Evolutionary conservation across 2,329 filamentous ascomycete species (phyloP).

Genomic region (Aspergillus alliaceus): DNA sequence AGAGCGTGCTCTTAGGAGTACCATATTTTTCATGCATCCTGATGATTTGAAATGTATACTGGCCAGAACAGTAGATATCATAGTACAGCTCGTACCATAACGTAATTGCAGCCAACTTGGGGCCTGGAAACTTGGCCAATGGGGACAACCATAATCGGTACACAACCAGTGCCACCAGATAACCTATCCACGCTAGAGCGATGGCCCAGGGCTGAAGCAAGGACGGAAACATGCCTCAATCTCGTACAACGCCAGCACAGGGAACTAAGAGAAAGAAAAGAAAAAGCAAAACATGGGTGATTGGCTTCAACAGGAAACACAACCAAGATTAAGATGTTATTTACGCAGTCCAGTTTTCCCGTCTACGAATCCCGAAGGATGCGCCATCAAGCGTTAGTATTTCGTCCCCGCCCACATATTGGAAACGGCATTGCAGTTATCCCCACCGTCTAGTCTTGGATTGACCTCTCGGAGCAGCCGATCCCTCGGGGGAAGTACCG

Average conservation of each 20-base stretch:
- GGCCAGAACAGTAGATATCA: slow-evolving; percentile 15
- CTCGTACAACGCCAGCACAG: neutral
- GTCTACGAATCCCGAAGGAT: neutral
- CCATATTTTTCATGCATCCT: slow-evolving; percentile 21
- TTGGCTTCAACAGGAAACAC: neutral
- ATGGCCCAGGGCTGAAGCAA: neutral
- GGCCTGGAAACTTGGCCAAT: slow-evolving; percentile 32
- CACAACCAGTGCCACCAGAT: slow-evolving; percentile 3
- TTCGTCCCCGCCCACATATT: neutral
- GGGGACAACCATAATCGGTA: slow-evolving; percentile 33
- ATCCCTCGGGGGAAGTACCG: neutral
- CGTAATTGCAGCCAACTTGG: slow-evolving; percentile 19
- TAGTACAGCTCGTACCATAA: slow-evolving; percentile 23
- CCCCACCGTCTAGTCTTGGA: neutral
- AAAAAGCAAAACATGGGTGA: neutral
- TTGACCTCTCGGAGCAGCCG: neutral
- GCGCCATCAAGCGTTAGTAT: neutral
- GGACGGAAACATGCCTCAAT: neutral
- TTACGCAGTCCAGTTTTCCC: neutral
- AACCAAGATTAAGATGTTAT: neutral
- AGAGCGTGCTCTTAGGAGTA: neutral
- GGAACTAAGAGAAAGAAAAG: neutral
- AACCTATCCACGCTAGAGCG: neutral
- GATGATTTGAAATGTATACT: slow-evolving; percentile 17
- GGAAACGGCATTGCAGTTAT: neutral